Evolutionary conservation across 2,329 filamentous ascomycete genomes (phyloP), one percentile per base, ranked within the genome.

Genomic region (Aaosphaeria pasadenensis): DNA sequence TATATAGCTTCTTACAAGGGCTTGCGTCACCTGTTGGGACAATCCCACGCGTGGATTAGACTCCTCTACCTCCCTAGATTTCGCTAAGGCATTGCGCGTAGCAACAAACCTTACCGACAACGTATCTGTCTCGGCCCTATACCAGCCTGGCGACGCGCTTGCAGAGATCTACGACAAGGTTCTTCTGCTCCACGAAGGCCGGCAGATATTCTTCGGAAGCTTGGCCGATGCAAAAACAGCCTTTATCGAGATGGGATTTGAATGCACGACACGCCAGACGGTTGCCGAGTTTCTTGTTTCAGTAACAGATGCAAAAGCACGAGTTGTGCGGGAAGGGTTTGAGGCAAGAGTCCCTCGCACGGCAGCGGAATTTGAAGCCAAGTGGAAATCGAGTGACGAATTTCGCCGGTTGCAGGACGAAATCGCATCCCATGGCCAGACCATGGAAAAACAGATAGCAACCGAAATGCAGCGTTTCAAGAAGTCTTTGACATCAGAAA

Each of bases 141-240:
- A 83, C 53, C 70, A 73, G 42, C 66, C 69, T 5, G 55, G 53
- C 40, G 62, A 73, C 43, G 58, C 62, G 1, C 66, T 82, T 29
- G 83, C 82, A 55, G 77, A 83, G 43, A 39, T 81, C 0, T 90
- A 90, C 56, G 85, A 90, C 69, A 89, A 89, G 61, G 80, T 80
- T 0, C 75, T 83, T 0, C 83, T 91, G 0, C 71, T 90, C 0
- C 88, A 89, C 58, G 84, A 89, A 58, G 87, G 87, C 1, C 77
- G 83, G 0, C 80, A 89, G 60, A 89, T 90, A 50, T 90, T 82
- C 71, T 89, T 84, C 53, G 87, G 87, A 0, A 77, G 78, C 0
- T 78, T 80, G 0, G 59, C 54, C 4, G 63, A 73, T 2, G 86
- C 86, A 1, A 83, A 78, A 56, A 64, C 67, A 0, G 89, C 82